Conservation (phyloP, 352 stramenopile species). For the Peronospora tabacina region DNA sequence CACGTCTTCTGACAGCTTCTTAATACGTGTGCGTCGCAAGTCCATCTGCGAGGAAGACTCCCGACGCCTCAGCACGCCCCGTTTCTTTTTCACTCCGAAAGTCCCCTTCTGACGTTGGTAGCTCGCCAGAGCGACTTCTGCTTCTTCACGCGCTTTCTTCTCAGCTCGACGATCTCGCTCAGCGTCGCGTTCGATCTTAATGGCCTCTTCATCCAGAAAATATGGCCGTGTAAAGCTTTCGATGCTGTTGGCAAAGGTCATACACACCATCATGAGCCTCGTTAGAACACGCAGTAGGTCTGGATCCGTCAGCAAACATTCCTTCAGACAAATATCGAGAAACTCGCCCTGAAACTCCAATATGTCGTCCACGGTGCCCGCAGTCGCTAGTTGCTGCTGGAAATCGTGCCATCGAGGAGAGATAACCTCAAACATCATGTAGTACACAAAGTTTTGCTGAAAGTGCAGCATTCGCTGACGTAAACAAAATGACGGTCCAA, state of each 20-base stretch:
- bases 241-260: constrained; percentile 92
- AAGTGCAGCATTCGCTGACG: constrained; percentile 99
- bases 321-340: constrained; percentile 92
- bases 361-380: constrained; percentile 92
- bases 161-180: constrained; percentile 73
- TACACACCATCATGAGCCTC: constrained; percentile 95
- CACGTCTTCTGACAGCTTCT: constrained; percentile 72
- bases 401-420: constrained; percentile 90
- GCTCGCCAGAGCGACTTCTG: constrained; percentile 59
- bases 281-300: constrained; percentile 91
- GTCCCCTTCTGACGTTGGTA: constrained; percentile 44
- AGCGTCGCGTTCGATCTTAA: constrained; percentile 71
- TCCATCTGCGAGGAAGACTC: constrained; percentile 76
- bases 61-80: constrained; percentile 40
- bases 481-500: constrained; percentile 91
- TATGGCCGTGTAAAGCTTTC: constrained; percentile 84
- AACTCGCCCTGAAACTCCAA: constrained; percentile 92
- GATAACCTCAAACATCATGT: constrained; percentile 97
- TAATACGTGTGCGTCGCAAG: constrained; percentile 70
- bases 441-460: constrained; percentile 98
- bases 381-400: constrained; percentile 66
- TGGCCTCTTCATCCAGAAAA: constrained; percentile 79
- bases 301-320: constrained; percentile 95
- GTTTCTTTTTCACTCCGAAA: constrained; percentile 47
- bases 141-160: constrained; percentile 69